Base-by-base conservation (phyloP, 306 rosid genomes). In the Begonia fuchsioides region DNA sequence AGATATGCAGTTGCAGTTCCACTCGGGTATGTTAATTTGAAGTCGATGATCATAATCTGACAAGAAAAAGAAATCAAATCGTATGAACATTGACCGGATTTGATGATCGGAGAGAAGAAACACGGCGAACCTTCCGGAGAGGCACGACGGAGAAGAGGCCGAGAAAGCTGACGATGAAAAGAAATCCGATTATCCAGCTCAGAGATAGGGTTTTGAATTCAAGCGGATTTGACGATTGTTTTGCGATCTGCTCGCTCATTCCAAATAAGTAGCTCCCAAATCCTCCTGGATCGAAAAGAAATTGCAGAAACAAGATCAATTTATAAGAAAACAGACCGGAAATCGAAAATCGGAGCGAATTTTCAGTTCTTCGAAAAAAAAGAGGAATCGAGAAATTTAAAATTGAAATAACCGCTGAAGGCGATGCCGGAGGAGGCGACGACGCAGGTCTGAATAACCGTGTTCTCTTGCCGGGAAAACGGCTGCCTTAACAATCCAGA, bases 11-110 rank as follows among this genome's bases (percentile, higher is more conserved):
- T n/a, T n/a, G n/a, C n/a, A n/a, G n/a, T n/a, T n/a, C n/a, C n/a
- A n/a, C n/a, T n/a, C n/a, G 57, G 47, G 13, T 53, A 53, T 1
- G 57, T 53, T 32, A 53, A 9, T 17, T 53, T 53, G 26, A 14
- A 35, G 32, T 53, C 32, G 1, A 53, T 39, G 57, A 53, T 16
- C 57, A 38, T 53, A 19, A 52, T 38, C 44, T 44, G 48, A 44
- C n/a, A 12, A 6, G 48, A 8, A 5, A 44, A 44, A 5, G 10
- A 44, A 5, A n/a, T 3, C 10, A 5, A 5, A 44, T 15, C 9
- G 9, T 44, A n/a, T 9, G 9, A 5, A 44, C 4, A 4, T 44
- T 9, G 9, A n/a, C n/a, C 5, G 9, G 48, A 44, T 44, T 5
- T 9, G 14, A n/a, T 44, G 13, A 44, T 9, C 5, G 13, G 13